Evolutionary conservation across 176 grass and related monocot species (phyloP).

Genomic region (Musa schizocarpa): DNA sequence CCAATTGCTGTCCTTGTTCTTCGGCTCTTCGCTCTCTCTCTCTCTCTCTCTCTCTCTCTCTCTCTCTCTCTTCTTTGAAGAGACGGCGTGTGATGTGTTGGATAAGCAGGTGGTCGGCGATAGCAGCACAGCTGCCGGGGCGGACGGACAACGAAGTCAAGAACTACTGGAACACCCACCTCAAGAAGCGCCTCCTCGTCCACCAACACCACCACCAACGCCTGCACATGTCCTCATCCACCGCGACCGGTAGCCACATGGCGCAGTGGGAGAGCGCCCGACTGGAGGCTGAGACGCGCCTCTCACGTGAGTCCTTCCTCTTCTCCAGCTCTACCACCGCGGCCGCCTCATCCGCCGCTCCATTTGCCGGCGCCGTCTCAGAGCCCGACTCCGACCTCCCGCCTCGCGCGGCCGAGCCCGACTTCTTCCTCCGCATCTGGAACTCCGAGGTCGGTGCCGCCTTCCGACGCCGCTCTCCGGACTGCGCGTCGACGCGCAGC

Average conservation of each 20-base stretch:
- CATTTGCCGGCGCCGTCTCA: constrained; percentile 17
- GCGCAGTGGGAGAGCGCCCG: constrained; percentile 80
- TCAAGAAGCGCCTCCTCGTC: constrained; percentile 68
- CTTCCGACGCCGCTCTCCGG: constrained; percentile 27
- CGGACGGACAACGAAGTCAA: constrained; percentile 97
- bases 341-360: constrained; percentile 23
- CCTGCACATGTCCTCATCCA: constrained; percentile 16
- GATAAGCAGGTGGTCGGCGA: constrained; percentile 74
- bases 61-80: constrained; percentile 1
- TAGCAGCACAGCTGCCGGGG: constrained; percentile 80
- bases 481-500: background rate
- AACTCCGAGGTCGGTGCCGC: constrained; percentile 80
- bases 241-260: constrained; percentile 61
- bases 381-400: constrained; percentile 14
- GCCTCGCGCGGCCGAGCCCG: constrained; percentile 19
- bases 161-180: constrained; percentile 98
- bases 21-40: background rate
- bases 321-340: constrained; percentile 24
- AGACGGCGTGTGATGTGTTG: background rate
- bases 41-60: background rate
- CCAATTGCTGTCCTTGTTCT: constrained; percentile 13
- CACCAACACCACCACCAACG: background rate
- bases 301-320: constrained; percentile 48
- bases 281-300: constrained; percentile 81
- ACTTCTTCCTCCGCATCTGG: constrained; percentile 85